Conservation (phyloP, 441 rosid species). For the Capsella rubella region DNA sequence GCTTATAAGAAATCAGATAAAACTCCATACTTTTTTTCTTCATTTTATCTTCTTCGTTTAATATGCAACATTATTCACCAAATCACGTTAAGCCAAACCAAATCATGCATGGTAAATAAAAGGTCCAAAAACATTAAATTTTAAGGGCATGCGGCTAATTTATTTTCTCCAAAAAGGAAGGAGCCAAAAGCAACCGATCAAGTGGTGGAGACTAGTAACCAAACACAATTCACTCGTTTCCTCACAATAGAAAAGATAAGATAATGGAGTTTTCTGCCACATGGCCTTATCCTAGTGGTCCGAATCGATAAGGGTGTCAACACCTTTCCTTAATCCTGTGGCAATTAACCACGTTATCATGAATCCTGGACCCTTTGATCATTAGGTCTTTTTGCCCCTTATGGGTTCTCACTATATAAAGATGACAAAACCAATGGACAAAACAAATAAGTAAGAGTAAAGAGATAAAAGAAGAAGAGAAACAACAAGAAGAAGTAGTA, state of each 20-base stretch:
- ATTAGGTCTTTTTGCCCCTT: slow-evolving; percentile 16
- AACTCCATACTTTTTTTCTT: no score
- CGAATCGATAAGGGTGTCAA: slow-evolving; percentile 39
- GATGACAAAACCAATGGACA: slow-evolving; percentile 9
- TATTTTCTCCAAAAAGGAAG: background rate
- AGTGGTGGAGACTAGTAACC: slow-evolving; percentile 17
- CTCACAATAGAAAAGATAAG: slow-evolving; percentile 37
- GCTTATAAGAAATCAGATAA: no score
- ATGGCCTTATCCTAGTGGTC: slow-evolving; percentile 33
- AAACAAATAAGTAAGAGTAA: slow-evolving; percentile 11
- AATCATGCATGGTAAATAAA: background rate
- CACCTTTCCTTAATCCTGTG: slow-evolving; percentile 44
- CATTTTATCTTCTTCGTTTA: no score
- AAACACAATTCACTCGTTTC: slow-evolving; percentile 9
- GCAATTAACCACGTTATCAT: slow-evolving; percentile 40
- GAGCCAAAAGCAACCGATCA: slow-evolving; percentile 14
- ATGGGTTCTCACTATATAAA: slow-evolving; percentile 29
- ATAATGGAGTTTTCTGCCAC: slow-evolving; percentile 28
- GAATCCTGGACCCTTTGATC: slow-evolving; percentile 24
- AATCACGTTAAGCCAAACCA: background rate
- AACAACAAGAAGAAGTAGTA: background rate
- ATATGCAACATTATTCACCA: background rate
- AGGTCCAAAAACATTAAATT: background rate
- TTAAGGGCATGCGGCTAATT: background rate
- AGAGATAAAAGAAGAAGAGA: slow-evolving; percentile 3